These are phyloP conservation scores for Daldinia loculata DNA, from an alignment of 495 filamentous ascomycete species.

Conservation along the genomic window DNA sequence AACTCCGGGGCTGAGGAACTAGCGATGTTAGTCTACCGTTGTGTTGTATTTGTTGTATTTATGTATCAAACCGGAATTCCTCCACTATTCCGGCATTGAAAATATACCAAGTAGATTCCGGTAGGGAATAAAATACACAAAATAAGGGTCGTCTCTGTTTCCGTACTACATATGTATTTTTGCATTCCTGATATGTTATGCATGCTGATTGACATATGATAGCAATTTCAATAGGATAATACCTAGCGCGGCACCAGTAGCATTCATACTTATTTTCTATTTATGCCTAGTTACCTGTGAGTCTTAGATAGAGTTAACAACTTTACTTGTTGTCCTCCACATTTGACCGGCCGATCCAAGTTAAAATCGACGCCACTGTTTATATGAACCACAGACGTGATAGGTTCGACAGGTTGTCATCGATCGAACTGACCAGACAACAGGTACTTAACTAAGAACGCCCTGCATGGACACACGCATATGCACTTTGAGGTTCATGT, in stretches of 20 bases:
- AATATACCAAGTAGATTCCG: neutral
- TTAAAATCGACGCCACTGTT: conserved; percentile 24
- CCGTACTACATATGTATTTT: neutral
- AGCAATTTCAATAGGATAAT: conserved; percentile 12
- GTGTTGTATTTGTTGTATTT: neutral
- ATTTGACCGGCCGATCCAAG: conserved; percentile 13
- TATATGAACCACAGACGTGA: neutral
- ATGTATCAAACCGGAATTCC: neutral
- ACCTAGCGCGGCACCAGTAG: neutral
- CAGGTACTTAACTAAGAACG: conserved; percentile 17
- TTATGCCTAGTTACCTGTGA: neutral
- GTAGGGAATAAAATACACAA: neutral
- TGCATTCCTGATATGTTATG: conserved; percentile 20
- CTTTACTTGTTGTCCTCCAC: conserved; percentile 1
- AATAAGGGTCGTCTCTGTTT: neutral
- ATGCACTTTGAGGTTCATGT: conserved; percentile 8
- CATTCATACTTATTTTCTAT: neutral
- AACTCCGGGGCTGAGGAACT: neutral
- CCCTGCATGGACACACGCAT: conserved; percentile 31
- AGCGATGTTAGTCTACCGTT: neutral
- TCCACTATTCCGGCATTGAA: neutral
- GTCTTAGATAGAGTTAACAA: conserved; percentile 25
- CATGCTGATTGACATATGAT: conserved; percentile 18
- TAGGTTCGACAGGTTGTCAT: neutral
- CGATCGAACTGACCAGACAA: conserved; percentile 2